Percentiles rank a stretch among this genome's conserved stretches.
Evolutionary conservation across 805 yeast genomes (phyloP).

Genomic region (Lipomyces chichibuensis): DNA sequence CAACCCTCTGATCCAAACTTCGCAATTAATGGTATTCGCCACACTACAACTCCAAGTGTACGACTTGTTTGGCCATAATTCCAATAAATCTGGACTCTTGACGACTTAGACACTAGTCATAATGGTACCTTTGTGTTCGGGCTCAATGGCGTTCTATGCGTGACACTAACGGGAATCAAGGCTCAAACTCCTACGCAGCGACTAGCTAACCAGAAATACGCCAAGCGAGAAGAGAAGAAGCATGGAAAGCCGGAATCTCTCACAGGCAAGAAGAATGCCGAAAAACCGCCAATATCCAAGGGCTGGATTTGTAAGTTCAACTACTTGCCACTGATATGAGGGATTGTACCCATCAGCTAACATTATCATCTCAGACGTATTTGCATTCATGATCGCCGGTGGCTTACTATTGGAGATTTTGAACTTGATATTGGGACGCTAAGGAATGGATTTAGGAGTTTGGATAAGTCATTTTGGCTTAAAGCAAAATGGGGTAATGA

Average conservation of each 20-base stretch:
- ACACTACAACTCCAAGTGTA: neutral
- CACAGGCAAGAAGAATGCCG: slow-evolving; percentile 37
- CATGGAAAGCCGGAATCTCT: slow-evolving; percentile 69
- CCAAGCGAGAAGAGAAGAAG: slow-evolving; percentile 68
- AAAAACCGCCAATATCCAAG: slow-evolving; percentile 59
- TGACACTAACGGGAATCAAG: slow-evolving; percentile 7
- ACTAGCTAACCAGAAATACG: slow-evolving; percentile 82
- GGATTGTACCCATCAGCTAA: neutral
- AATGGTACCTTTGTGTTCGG: neutral
- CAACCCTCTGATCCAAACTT: neutral
- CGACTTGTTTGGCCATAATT: neutral
- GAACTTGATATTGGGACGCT: slow-evolving; percentile 23
- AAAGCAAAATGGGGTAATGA: neutral
- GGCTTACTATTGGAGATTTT: slow-evolving; percentile 30
- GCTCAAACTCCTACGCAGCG: slow-evolving; percentile 85
- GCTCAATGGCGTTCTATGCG: neutral
- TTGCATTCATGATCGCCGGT: slow-evolving; percentile 31
- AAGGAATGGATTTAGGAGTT: neutral
- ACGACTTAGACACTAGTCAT: neutral
- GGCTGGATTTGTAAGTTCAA: slow-evolving; percentile 62
- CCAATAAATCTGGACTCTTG: neutral
- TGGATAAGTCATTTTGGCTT: neutral
- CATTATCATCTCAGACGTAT: slow-evolving; percentile 12
- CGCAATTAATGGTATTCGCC: neutral
- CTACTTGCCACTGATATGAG: neutral